Base-by-base conservation (phyloP, 1,139 yeast species). In the Suhomyces panamericanus region DNA sequence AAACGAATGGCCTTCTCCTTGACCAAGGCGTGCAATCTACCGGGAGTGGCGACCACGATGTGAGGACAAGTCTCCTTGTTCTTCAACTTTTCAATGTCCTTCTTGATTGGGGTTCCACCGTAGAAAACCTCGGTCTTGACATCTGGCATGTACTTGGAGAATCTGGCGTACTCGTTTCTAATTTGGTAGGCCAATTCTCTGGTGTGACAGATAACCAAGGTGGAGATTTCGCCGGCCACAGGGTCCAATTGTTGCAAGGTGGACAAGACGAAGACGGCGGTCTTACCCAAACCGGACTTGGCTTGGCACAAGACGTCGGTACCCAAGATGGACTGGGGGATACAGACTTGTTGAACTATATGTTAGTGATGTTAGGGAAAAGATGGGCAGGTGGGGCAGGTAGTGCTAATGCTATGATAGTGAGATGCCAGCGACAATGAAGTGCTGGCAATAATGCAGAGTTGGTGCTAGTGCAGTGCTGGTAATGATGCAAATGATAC, bases 181-280 rank as follows among this genome's bases (percentile, higher is more conserved):
- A 93, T 93, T 77, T 93, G 99, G 74, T 90, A 93, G 38, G 99
- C 99, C 75, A 93, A 80, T 75, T 93, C 99, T 79, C 99, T 88
- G 52, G 99, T 95, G 73, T 93, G 97, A 75, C 99, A 93, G 58
- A 93, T 81, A 45, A 93, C 98, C 63, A 93, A 78, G 48, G 96
- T 93, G 46, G 96, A 82, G 52, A 93, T 87, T 71, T 93, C 98
- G 62, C 99, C 99, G 50, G 96, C 90, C 54, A 93, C 90, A 42
- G 99, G 98, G 63, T 93, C 99, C 63, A 93, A 80, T 75, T 93
- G 98, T 73, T 93, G 98, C 64, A 93, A 80, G 49, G 99, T 91
- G 22, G 97, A 89, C 63, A 93, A 79, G 48, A 93, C 98, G 60
- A 93, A 93, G 50, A 93, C 99, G 42, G 99, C 99, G 48, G 99